Evolutionary conservation across 352 stramenopile genomes (phyloP).

Genomic region (Phytophthora multivora): DNA sequence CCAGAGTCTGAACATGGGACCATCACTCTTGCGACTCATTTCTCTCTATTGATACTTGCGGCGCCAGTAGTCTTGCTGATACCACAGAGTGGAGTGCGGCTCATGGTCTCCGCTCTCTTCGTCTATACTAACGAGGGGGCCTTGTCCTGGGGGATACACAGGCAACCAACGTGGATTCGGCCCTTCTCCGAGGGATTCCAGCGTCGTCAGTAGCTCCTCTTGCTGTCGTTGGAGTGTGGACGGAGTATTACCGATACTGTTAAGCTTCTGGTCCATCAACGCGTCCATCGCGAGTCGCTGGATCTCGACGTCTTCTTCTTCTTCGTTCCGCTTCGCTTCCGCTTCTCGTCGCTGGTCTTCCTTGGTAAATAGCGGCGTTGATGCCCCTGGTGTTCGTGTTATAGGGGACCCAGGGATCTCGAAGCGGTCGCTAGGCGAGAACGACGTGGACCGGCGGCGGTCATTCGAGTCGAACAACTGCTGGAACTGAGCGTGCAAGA

Average conservation of each 20-base stretch:
- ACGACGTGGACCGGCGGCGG: conserved; percentile 11
- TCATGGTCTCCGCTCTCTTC: conserved; percentile 7
- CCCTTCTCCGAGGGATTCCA: conserved; percentile 33
- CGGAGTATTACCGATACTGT: not conserved
- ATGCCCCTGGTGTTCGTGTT: conserved; percentile 4
- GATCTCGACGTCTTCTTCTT: conserved; percentile 28
- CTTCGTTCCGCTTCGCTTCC: conserved; percentile 1
- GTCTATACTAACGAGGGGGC: conserved; percentile 2
- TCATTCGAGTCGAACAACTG: conserved; percentile 59
- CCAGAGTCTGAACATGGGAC: no score
- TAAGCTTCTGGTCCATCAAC: conserved; percentile 37
- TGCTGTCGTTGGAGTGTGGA: conserved; percentile 31
- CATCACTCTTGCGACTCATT: no score
- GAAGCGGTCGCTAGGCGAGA: conserved; percentile 46
- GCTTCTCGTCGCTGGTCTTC: conserved; percentile 14
- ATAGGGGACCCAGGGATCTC: conserved; percentile 40
- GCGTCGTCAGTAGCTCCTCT: conserved; percentile 44
- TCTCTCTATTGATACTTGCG: conserved; percentile 45
- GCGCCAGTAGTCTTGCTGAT: conserved; percentile 61
- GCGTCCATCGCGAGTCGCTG: conserved; percentile 38
- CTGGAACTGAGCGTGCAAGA: conserved; percentile 65
- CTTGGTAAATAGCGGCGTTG: conserved; percentile 8
- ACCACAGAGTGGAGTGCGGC: conserved; percentile 37
- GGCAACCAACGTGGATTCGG: conserved; percentile 19
- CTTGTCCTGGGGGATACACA: not conserved